Base-by-base conservation (phyloP, 164 flowering plant genomes). In the Dillenia suffruticosa region DNA sequence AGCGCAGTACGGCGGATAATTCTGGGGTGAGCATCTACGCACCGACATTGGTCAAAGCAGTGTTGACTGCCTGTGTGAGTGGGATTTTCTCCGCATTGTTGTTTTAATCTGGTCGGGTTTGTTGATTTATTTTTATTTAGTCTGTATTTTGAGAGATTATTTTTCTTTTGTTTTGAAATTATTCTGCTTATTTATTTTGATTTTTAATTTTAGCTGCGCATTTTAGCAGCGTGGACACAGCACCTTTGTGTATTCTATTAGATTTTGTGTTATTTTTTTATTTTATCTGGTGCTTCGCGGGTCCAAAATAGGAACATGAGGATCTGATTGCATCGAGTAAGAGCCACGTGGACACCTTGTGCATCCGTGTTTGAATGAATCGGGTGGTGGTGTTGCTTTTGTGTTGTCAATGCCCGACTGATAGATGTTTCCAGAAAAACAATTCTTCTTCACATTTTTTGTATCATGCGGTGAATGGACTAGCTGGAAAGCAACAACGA, bases 21-120 rank as follows among this genome's bases (percentile, higher is more conserved):
- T 76, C 63, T 12, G 77, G 71, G 13, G 78, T 15, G 50, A 70
- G 49, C 64, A 56, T 62, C 63, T 62, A 22, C 26, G 63, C 69
- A 8, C 72, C 78, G 49, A 70, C 77, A 13, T 52, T 70, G 72
- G 40, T 77, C 44, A 68, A 69, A 24, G 44, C 65, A 13, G 40
- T 78, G 56, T 46, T 62, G 44, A 51, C 74, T 8, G 62, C 69
- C 44, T 56, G 63, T 24, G 75, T 63, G 44, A 65, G 71, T 46
- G 70, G 72, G 3, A 52, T 79, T 66, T 64, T 47, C 5, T 66
- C 73, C 26, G 50, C 65, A 54, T 32, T 76, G 45, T 63, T 70
- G 79, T 79, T 76, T 68, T 76, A 67, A 65, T 46, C 44, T 4
- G 3, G 12, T 62, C 48, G 10, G 12, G 9, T 26, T 48, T 32